phyloP scores from a whole-genome alignment of 306 rosid genomes.

The Urtica urens region DNA sequence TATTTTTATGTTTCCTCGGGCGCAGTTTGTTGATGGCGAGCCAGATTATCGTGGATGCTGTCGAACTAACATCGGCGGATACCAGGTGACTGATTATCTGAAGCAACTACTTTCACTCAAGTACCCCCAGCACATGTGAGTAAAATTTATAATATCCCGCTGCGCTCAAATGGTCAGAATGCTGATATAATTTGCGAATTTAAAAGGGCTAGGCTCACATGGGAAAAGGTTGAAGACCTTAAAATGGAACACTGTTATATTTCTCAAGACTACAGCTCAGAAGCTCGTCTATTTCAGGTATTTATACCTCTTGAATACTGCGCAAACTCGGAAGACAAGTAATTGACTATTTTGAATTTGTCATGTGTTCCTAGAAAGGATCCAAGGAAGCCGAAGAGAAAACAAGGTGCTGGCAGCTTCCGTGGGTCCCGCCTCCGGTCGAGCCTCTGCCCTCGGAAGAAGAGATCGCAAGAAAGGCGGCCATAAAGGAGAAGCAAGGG shows the following conservation, averaged over 20 bases:
- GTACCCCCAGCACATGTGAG: conserved; percentile 87
- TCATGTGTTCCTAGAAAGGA: conserved; percentile 39
- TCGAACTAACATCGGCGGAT: conserved; percentile 90
- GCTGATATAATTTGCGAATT: conserved; percentile 19
- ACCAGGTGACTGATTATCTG: conserved; percentile 73
- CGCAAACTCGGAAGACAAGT: too few relatives aligned
- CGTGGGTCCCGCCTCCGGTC: conserved; percentile 88
- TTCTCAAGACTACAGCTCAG: conserved; percentile 53
- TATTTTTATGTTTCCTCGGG: conserved; percentile 4
- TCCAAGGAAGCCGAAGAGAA: conserved; percentile 72
- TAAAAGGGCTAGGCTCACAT: conserved; percentile 69
- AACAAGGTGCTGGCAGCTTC: conserved; percentile 93
- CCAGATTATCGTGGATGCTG: conserved; percentile 76
- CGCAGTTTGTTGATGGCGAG: conserved; percentile 85
- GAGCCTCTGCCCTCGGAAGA: conserved; percentile 97
- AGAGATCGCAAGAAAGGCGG: conserved; percentile 97
- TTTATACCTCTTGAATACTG: too few relatives aligned
- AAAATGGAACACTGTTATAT: conserved; percentile 96
- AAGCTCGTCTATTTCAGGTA: conserved; percentile 79
- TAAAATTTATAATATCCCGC: conserved; percentile 17
- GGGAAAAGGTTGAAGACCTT: conserved; percentile 97
- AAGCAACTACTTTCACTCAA: conserved; percentile 90
- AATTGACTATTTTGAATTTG: conserved; percentile 5
- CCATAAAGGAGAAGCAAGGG: conserved; percentile 83
- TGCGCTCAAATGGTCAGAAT: conserved; percentile 12